Evolutionary conservation across 176 grass and related monocot species (phyloP).

Genomic region (Leersia perrieri): DNA sequence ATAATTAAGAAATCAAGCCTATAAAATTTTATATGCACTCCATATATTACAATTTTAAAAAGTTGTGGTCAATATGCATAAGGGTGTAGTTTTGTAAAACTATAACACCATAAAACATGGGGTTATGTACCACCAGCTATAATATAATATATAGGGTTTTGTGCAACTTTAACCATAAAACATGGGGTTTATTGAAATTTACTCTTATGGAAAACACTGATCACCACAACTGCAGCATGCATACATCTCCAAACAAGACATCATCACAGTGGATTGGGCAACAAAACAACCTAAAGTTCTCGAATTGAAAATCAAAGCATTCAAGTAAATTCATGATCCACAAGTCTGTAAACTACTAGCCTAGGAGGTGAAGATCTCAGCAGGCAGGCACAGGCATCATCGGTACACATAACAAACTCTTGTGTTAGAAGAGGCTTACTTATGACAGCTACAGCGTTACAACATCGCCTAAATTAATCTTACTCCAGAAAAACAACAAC

Average conservation of each 20-base stretch:
- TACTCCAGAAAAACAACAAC: constrained; percentile 31
- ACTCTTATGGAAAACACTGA: too few species aligned
- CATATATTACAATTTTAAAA: too few species aligned
- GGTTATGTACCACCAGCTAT: too few species aligned
- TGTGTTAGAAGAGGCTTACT: constrained; percentile 31
- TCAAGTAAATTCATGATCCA: constrained; percentile 42
- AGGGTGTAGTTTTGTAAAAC: too few species aligned
- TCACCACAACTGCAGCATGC: too few species aligned
- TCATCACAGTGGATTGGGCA: background rate
- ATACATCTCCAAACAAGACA: background rate
- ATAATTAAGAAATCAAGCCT: too few species aligned
- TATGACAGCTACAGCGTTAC: constrained; percentile 31
- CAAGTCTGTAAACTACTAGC: constrained; percentile 31
- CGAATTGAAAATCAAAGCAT: constrained; percentile 45
- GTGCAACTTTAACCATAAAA: too few species aligned
- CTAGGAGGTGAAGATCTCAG: constrained; percentile 31
- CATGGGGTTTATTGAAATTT: too few species aligned
- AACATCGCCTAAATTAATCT: constrained; percentile 46
- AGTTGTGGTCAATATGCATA: too few species aligned
- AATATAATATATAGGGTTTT: too few species aligned
- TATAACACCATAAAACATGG: too few species aligned
- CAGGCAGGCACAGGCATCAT: constrained; percentile 1
- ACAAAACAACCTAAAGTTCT: constrained; percentile 1
- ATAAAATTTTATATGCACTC: too few species aligned
- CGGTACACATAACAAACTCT: constrained; percentile 10